phyloP scores from a whole-genome alignment of 192 early-diverging fungal genomes.

The Mycoemilia scoparia region DNA sequence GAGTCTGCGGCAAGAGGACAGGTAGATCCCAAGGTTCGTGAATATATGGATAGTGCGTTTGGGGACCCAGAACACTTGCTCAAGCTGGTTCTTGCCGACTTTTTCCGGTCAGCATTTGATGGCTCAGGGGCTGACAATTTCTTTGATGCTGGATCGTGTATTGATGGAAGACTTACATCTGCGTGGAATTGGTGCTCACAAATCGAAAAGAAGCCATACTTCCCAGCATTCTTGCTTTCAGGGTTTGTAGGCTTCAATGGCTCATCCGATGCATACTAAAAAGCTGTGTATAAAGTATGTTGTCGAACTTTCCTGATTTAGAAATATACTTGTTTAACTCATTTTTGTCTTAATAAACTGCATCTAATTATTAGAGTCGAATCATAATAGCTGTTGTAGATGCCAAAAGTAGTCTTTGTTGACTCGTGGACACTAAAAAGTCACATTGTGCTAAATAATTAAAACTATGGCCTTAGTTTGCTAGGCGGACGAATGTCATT shows the following conservation, averaged over 20 bases:
- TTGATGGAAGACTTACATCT: conserved; percentile 86
- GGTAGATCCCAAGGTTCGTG: conserved; percentile 17
- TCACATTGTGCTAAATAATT: too few relatives aligned
- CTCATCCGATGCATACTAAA: too few relatives aligned
- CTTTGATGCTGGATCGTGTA: conserved; percentile 82
- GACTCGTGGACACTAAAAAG: too few relatives aligned
- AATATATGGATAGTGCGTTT: conserved; percentile 55
- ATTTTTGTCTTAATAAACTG: not conserved
- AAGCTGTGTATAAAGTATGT: too few relatives aligned
- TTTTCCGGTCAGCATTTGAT: conserved; percentile 93
- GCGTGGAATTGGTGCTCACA: conserved; percentile 84
- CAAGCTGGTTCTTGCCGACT: conserved; percentile 72
- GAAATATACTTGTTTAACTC: not conserved
- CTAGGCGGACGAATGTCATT: conserved; percentile 7
- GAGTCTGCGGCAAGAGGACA: conserved; percentile 27
- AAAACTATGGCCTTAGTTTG: too few relatives aligned
- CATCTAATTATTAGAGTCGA: not conserved
- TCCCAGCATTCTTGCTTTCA: conserved; percentile 65
- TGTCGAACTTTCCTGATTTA: too few relatives aligned
- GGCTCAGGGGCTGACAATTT: conserved; percentile 87
- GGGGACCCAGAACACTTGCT: conserved; percentile 38
- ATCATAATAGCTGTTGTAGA: not conserved
- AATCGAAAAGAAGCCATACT: conserved; percentile 87
- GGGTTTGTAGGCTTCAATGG: conserved; percentile 70
- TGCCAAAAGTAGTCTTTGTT: too few relatives aligned